A percentile compares a stretch with the other conserved stretches of the same genome.
Conservation (phyloP, 441 rosid genomes). For the Macaranga tanarius region DNA sequence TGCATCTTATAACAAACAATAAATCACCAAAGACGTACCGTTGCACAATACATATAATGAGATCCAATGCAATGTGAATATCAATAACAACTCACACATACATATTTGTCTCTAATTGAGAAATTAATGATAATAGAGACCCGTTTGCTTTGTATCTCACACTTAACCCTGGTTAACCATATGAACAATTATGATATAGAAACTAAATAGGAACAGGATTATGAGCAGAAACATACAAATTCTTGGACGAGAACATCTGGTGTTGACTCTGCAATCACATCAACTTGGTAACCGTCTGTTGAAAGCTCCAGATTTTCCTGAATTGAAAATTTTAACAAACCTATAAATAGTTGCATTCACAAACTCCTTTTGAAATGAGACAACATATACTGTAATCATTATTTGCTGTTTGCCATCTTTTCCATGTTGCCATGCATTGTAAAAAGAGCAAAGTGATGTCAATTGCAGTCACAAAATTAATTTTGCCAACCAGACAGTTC, state of each 20-base stretch:
- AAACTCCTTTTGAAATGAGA: slow-evolving; percentile 6
- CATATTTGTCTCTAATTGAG: not conserved
- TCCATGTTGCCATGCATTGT: not conserved
- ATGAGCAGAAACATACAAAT: slow-evolving; percentile 61
- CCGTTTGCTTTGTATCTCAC: not conserved
- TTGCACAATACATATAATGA: not conserved
- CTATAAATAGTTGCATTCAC: slow-evolving; percentile 9
- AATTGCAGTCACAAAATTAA: not conserved
- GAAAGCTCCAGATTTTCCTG: slow-evolving; percentile 65
- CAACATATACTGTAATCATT: not conserved
- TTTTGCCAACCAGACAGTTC: not conserved
- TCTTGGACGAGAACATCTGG: slow-evolving; percentile 83
- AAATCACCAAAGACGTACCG: not conserved
- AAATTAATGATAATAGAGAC: not conserved
- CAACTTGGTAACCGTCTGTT: slow-evolving; percentile 82
- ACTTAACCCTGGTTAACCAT: not conserved
- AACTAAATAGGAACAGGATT: slow-evolving; percentile 2
- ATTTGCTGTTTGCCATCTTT: not conserved
- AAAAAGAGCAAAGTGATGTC: not conserved
- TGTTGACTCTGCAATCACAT: slow-evolving; percentile 82
- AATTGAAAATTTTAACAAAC: slow-evolving; percentile 15
- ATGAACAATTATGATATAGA: not conserved
- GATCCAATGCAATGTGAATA: not conserved
- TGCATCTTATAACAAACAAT: not conserved
- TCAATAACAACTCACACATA: not conserved